These are phyloP conservation scores for Daldinia concentrica DNA, from an alignment of 495 filamentous ascomycete genomes.

Conservation along the genomic window DNA sequence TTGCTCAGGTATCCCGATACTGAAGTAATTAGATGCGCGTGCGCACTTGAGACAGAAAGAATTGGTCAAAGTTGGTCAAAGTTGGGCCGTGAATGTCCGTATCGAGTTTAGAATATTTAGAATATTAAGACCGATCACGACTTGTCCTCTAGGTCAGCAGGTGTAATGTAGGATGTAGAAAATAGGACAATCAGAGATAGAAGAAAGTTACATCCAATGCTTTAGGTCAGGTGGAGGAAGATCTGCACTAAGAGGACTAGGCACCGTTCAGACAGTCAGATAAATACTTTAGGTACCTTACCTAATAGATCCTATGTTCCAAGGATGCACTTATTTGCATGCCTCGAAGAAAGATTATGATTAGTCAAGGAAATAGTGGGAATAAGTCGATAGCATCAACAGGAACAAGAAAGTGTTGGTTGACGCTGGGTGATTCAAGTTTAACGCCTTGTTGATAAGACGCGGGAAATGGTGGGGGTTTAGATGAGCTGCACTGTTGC, in stretches of 20 bases:
- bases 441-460: background rate
- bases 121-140: background rate
- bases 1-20: background rate
- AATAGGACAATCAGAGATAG: background rate
- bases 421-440: background rate
- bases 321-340: background rate
- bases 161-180: background rate
- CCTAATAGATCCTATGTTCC: background rate
- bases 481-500: background rate
- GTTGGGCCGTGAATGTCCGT: background rate
- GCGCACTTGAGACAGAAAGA: background rate
- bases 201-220: background rate
- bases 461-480: constrained; percentile 1
- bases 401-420: background rate
- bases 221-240: constrained; percentile 34
- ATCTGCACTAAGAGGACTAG: constrained; percentile 16
- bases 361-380: background rate
- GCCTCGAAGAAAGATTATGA: background rate
- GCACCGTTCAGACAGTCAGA: background rate
- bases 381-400: background rate
- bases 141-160: constrained; percentile 3
- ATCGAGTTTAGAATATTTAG: background rate
- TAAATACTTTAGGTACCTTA: background rate
- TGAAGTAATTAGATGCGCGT: background rate
- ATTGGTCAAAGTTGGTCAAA: background rate